Evolutionary conservation across 2,329 filamentous ascomycete species (phyloP), one percentile per base, ranked within the genome.

Genomic region (Oidium heveae): DNA sequence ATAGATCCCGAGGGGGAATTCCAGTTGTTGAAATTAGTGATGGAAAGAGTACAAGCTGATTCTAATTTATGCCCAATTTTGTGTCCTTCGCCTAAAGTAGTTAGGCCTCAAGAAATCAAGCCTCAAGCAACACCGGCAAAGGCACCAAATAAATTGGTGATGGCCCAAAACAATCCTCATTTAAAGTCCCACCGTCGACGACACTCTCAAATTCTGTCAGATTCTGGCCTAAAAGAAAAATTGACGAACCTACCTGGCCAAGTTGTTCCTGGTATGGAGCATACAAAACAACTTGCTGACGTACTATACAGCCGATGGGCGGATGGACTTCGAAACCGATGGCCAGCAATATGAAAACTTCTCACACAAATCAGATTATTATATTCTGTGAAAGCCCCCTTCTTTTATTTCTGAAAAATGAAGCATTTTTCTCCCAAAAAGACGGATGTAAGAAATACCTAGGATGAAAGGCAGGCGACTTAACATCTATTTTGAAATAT

Each of bases 281-380:
- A 95, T 68, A 84, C 83, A 59, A 86, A 86, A 64, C 79, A 94
- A 65, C 73, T 96, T 39, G 86, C 85, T 1, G 87, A 95, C 66
- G 85, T 94, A 20, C 75, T 98, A 20, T 96, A 95, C 68, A 79
- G 81, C 16, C 77, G 89, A 46, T 98, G 91, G 91, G 79, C 82
- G 2, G 85, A 93, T 56, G 87, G 86, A 1, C 70, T 96, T 61
- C 79, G 80, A 59, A 74, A 77, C 55, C 73, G 83, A 55, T 88
- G 83, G 83, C 70, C 71, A 18, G 69, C 64, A 55, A 59, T 62
- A 33, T 64, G 56, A 58, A 12, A 43, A 7, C 2, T 43, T 43
- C 15, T 43, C 16, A n/a, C n/a, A n/a, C 20, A 13, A 43, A 43
- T n/a, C 39, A 43, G 28, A 32, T 32, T 5, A 8, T 4, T 32